Conservation (phyloP, 768 basidiomycete genomes). For the Suillus cothurnatus region DNA sequence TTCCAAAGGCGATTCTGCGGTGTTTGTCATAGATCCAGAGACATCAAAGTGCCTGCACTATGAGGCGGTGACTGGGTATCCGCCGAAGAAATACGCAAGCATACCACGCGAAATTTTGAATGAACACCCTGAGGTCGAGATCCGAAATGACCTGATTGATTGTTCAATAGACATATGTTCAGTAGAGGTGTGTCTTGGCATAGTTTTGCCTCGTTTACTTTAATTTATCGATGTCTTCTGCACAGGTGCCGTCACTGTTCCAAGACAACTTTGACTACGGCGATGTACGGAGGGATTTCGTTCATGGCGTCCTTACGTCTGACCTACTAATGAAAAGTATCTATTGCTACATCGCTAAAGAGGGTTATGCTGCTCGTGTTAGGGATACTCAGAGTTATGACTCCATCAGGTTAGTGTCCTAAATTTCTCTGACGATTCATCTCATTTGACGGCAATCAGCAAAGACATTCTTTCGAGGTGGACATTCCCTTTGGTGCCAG, state of each 20-base stretch:
- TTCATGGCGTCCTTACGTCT: constrained; percentile 91
- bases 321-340: constrained; percentile 96
- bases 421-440: background rate
- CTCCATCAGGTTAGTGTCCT: constrained; percentile 68
- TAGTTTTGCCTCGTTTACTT: background rate
- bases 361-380: constrained; percentile 91
- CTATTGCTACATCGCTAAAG: constrained; percentile 84
- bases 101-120: constrained; percentile 80
- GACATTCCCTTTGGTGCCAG: constrained; percentile 95
- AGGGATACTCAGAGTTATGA: constrained; percentile 93
- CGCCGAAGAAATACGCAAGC: constrained; percentile 56
- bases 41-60: constrained; percentile 87
- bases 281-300: constrained; percentile 90
- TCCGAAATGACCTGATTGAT: constrained; percentile 86
- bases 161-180: constrained; percentile 93
- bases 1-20: constrained; percentile 69
- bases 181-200: constrained; percentile 67
- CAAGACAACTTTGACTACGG: constrained; percentile 99
- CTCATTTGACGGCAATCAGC: constrained; percentile 42
- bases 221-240: constrained; percentile 10
- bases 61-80: constrained; percentile 72
- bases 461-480: constrained; percentile 92
- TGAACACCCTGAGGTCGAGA: constrained; percentile 78
- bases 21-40: constrained; percentile 76
- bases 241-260: constrained; percentile 90